Percentiles rank a stretch among this genome's conserved stretches.
phyloP scores from a whole-genome alignment of 2,329 filamentous ascomycete genomes.

The Penicillium fuscoglaucum region DNA sequence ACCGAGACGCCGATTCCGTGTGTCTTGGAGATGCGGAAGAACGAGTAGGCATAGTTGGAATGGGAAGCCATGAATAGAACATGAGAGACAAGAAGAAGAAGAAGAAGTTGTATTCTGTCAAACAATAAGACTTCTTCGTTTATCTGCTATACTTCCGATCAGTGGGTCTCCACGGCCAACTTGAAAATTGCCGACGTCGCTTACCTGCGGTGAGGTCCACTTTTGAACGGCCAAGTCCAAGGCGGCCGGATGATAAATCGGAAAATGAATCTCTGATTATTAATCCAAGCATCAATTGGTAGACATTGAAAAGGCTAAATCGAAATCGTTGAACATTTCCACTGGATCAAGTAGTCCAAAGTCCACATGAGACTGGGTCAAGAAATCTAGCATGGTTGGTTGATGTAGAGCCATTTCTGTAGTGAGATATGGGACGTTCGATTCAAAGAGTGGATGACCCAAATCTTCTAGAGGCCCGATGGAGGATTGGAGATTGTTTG shows the following conservation, averaged over 20 bases:
- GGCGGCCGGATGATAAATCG: neutral
- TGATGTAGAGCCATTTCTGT: slow-evolving; percentile 18
- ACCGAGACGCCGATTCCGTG: slow-evolving; percentile 8
- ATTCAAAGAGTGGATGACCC: neutral
- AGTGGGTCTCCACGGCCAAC: neutral
- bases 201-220: neutral
- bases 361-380: slow-evolving; percentile 11
- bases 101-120: no score
- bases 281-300: neutral
- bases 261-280: neutral
- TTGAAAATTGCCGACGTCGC: slow-evolving; percentile 2
- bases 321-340: slow-evolving; percentile 13
- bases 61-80: no score
- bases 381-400: slow-evolving; percentile 16
- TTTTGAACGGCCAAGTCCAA: neutral
- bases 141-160: neutral
- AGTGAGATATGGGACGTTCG: slow-evolving; percentile 9
- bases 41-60: slow-evolving; percentile 7
- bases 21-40: slow-evolving; percentile 14
- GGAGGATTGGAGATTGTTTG: neutral
- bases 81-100: no score
- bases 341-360: slow-evolving; percentile 14
- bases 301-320: slow-evolving; percentile 6
- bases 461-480: neutral
- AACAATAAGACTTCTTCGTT: no score